Conservation (phyloP, 345 rosid species). For the Eucalyptus lansdowneana region DNA sequence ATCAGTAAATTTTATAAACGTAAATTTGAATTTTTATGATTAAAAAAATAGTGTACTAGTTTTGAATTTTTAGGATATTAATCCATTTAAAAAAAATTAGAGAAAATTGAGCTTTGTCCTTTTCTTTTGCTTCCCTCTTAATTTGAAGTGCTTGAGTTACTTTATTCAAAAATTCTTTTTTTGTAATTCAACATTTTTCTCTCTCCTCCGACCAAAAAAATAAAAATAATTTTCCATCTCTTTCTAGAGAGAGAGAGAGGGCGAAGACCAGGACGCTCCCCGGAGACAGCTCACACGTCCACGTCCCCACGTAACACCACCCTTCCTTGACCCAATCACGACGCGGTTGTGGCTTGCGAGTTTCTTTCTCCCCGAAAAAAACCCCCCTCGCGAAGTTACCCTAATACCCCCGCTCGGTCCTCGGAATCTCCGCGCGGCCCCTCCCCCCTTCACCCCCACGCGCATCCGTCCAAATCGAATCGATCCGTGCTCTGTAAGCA, state of each 20-base stretch:
- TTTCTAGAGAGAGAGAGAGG: background rate
- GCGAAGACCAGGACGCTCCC: background rate
- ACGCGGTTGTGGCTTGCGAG: background rate
- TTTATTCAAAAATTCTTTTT: background rate
- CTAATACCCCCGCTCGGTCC: background rate
- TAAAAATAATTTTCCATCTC: background rate
- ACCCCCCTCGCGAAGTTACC: background rate
- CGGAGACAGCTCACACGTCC: background rate
- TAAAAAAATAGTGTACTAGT: no score
- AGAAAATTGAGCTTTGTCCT: no score
- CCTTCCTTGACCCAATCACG: background rate
- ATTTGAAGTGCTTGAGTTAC: background rate
- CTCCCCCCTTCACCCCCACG: no score
- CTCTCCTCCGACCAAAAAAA: background rate
- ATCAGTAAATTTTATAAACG: no score
- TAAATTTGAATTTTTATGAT: no score
- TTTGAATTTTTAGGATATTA: no score
- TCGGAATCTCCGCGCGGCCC: background rate
- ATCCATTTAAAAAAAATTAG: accelerated
- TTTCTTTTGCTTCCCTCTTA: background rate
- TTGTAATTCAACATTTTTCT: background rate
- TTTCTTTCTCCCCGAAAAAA: background rate
- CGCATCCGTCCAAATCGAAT: background rate
- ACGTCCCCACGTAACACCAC: background rate
- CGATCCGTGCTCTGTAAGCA: background rate